Evolutionary conservation across 139 green algal genomes (phyloP).

Genomic region (Zygnema circumcarinatum): DNA sequence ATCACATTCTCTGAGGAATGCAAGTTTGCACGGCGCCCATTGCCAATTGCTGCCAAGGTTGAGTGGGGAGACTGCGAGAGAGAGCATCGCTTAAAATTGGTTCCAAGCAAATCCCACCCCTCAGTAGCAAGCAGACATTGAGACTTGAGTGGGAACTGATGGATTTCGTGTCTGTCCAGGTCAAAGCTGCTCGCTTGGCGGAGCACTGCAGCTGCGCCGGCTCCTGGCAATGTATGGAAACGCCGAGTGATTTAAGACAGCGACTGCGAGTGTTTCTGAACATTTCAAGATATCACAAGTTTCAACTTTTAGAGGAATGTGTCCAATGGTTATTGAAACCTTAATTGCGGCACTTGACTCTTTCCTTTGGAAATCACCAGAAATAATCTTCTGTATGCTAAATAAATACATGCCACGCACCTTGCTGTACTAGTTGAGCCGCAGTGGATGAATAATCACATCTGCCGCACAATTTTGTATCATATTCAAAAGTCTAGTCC

Average conservation of each 20-base stretch:
- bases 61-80: background rate
- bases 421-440: too few relatives aligned
- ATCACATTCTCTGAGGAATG: too few relatives aligned
- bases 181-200: slow-evolving; percentile 51
- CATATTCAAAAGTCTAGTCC: too few relatives aligned
- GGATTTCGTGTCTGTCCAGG: slow-evolving; percentile 30
- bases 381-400: too few relatives aligned
- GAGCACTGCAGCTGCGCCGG: slow-evolving; percentile 62
- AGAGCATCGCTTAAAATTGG: slow-evolving; percentile 14
- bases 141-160: background rate
- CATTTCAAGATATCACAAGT: slow-evolving; percentile 61
- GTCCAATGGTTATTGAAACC: slow-evolving; percentile 56
- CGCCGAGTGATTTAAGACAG: slow-evolving; percentile 26
- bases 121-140: background rate
- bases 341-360: too few relatives aligned
- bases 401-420: too few relatives aligned
- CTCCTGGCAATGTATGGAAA: slow-evolving; percentile 41
- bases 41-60: background rate
- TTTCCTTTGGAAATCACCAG: too few relatives aligned
- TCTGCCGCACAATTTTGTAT: too few relatives aligned
- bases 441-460: too few relatives aligned
- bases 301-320: slow-evolving; percentile 58
- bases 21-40: too few relatives aligned
- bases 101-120: background rate
- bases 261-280: slow-evolving; percentile 58